Evolutionary conservation across 179 eudicot genomes (phyloP).

Genomic region (Dionaea muscipula): DNA sequence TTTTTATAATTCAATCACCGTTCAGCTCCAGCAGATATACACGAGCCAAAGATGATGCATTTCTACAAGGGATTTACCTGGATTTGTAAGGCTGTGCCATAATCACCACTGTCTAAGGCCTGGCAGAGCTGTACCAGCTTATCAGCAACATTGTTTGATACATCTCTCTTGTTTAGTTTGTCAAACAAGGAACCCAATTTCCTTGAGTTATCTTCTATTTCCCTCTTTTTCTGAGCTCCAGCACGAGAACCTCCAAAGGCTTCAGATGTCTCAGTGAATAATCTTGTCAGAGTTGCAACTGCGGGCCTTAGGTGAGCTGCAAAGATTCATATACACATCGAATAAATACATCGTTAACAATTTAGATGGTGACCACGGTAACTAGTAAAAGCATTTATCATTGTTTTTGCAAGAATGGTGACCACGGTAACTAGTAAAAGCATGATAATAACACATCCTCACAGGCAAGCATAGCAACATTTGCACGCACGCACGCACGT

Average conservation of each 20-base stretch:
- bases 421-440: too few species aligned
- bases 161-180: conserved; percentile 78
- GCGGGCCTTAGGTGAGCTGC: conserved; percentile 83
- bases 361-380: too few species aligned
- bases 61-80: conserved; percentile 40
- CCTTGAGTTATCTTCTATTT: conserved; percentile 86
- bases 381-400: too few species aligned
- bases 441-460: too few species aligned
- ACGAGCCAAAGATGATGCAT: not conserved
- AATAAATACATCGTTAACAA: too few species aligned
- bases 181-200: conserved; percentile 74
- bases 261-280: conserved; percentile 78
- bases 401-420: too few species aligned
- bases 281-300: conserved; percentile 63
- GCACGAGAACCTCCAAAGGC: conserved; percentile 76
- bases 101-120: conserved; percentile 72
- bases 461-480: too few species aligned
- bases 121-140: conserved; percentile 88
- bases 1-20: not conserved
- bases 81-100: conserved; percentile 62
- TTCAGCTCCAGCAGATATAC: not conserved
- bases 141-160: conserved; percentile 77
- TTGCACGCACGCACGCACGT: too few species aligned
- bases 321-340: conserved; percentile 8
- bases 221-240: conserved; percentile 61